phyloP scores from a whole-genome alignment of 1,284 basidiomycete genomes.

The Ceratobasidium theobromae region DNA sequence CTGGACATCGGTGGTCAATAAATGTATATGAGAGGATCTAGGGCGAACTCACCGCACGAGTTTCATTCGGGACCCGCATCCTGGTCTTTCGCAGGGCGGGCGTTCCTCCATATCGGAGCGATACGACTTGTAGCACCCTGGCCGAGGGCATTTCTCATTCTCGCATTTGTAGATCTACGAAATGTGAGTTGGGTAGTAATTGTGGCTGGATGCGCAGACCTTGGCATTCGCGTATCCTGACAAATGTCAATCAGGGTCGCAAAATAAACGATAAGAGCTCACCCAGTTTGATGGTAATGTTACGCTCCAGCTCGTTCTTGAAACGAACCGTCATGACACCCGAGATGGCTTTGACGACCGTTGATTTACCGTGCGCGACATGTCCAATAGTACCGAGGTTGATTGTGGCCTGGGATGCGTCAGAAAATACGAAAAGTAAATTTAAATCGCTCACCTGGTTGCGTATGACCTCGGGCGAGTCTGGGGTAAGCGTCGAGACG shows the following conservation, averaged over 20 bases:
- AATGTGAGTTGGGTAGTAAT: not conserved
- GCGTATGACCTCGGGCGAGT: constrained; percentile 94
- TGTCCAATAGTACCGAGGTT: constrained; percentile 92
- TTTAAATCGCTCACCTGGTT: constrained; percentile 77
- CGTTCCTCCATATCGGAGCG: constrained; percentile 91
- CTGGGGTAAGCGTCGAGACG: constrained; percentile 78
- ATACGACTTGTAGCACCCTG: constrained; percentile 93
- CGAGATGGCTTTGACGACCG: constrained; percentile 98
- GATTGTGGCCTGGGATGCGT: constrained; percentile 67
- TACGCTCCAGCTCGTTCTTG: constrained; percentile 97
- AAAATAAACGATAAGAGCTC: constrained; percentile 36
- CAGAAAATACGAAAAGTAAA: not conserved
- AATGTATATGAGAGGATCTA: not conserved
- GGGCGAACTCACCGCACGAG: constrained; percentile 58
- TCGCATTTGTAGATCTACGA: constrained; percentile 95
- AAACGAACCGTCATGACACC: constrained; percentile 99
- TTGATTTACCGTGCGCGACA: constrained; percentile 98
- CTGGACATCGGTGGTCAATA: constrained; percentile 42
- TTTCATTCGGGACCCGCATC: constrained; percentile 88
- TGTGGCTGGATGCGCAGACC: constrained; percentile 51
- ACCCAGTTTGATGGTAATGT: constrained; percentile 97
- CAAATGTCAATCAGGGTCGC: not conserved
- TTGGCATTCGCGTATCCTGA: constrained; percentile 92
- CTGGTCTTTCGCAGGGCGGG: constrained; percentile 90
- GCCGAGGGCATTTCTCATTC: constrained; percentile 88